Evolutionary conservation across 2,329 filamentous ascomycete species (phyloP), one percentile per base, ranked within the genome.

Genomic region (Neofusicoccum sp.): DNA sequence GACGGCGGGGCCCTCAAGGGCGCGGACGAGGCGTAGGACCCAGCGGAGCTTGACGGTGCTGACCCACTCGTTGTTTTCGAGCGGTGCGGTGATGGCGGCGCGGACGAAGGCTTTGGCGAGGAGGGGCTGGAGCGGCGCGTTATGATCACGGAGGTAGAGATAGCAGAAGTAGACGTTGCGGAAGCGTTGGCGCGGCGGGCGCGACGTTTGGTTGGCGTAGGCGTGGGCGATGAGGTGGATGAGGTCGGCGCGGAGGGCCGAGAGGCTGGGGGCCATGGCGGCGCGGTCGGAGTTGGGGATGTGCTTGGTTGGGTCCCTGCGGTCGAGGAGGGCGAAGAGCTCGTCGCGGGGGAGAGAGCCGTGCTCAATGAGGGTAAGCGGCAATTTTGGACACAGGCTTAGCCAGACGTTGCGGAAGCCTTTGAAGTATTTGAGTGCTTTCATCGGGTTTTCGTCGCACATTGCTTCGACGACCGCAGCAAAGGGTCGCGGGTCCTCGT

Each of bases 141-240:
- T 4, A 4, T 12, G 56, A 37, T 60, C 56, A 39, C 22, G 43
- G 7, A 64, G 47, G 39, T 54, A 64, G 33, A 50, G 39, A 39
- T 47, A 64, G 62, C 45, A 61, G 47, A 22, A 47, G 39, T 54
- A 56, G 56, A 64, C 62, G 37, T 64, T 60, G 56, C 62, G 62
- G 39, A 61, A 61, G 14, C 56, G 56, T 6, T 41, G 22, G 47
- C 56, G 62, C 14, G 47, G 16, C 6, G 61, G 44, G 1, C n/a
- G 44, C 1, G 43, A 12, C 1, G 41, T 33, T 14, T 50, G 56
- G 29, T 56, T 34, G 31, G 62, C 56, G 34, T 43, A 60, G 39
- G 45, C 62, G 43, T 61, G 47, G 2, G 62, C 62, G 14, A 48
- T 31, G 41, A 54, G 31, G 28, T 64, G 56, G 39, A 64, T 29